Evolutionary conservation across 2,329 filamentous ascomycete species (phyloP), one percentile per base, ranked within the genome.

Genomic region (Pyrenochaeta sp.): DNA sequence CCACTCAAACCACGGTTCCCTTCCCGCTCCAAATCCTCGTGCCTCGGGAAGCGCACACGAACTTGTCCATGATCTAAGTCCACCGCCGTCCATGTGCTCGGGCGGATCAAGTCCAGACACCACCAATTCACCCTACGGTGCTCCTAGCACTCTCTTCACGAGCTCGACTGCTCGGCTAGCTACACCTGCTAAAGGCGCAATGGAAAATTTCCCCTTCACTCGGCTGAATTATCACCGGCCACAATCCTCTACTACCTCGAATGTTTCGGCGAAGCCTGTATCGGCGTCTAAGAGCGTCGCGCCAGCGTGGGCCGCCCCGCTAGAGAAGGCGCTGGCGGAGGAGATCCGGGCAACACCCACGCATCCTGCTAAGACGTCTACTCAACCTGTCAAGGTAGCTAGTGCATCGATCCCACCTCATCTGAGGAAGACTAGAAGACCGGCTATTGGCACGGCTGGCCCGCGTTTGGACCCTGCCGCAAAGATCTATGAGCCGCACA

Each of bases 311-410:
- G 36, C 40, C 3, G 32, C 25, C 9, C 36, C 49, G 1, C 10
- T 61, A 7, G 49, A 56, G 34, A 56, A 61, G 34, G 30, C 34
- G 7, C 40, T 61, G 0, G 39, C 49, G 1, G 54, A 58, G 42
- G 37, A 53, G 13, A n/a, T 39, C n/a, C 36, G 13, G 13, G 28
- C 28, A 30, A 9, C 28, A 30, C 28, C 28, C 5, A 30, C 28
- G 9, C 5, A 5, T 27, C 34, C 37, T n/a, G 10, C 51, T 42
- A 24, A 24, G 22, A 19, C 3, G 2, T 13, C 12, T 24, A 25
- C 36, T 30, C 19, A 27, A 9, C 2, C 43, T 12, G 19, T 7
- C 13, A 32, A 32, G 9, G 12, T 36, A 1, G 3, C 45, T 9
- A 8, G 15, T 2, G 40, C 25, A 12, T 62, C 59, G 0, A 25